Percentiles rank a stretch among this genome's conserved stretches.
Evolutionary conservation across 2,329 filamentous ascomycete genomes (phyloP).

Genomic region (Laburnicola sp.): DNA sequence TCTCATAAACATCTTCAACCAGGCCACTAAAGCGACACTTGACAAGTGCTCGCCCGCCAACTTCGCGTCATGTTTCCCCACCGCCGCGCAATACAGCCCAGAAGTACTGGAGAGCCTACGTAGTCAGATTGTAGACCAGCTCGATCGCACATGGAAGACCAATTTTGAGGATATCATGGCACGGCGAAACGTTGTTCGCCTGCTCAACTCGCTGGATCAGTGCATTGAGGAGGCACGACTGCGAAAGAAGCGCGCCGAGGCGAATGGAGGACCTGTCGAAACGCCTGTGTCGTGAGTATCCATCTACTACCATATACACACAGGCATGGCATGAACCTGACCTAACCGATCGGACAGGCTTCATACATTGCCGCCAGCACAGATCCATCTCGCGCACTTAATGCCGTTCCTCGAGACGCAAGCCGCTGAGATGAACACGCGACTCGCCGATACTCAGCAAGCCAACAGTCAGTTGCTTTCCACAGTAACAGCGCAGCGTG

Average conservation of each 20-base stretch:
- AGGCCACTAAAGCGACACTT: slow-evolving; percentile 62
- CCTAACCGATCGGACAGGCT: slow-evolving; percentile 48
- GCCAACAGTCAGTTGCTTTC: slow-evolving; percentile 59
- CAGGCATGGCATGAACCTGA: too few relatives aligned
- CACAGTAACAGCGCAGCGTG: slow-evolving; percentile 57
- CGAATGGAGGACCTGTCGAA: slow-evolving; percentile 40
- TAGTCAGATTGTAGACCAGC: slow-evolving; percentile 60
- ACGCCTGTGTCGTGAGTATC: slow-evolving; percentile 52
- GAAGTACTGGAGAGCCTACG: slow-evolving; percentile 60
- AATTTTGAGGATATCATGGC: slow-evolving; percentile 65
- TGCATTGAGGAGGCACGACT: slow-evolving; percentile 61
- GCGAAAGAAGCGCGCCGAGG: slow-evolving; percentile 52
- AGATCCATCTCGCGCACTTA: slow-evolving; percentile 62
- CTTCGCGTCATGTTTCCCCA: slow-evolving; percentile 67
- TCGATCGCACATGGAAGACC: slow-evolving; percentile 59
- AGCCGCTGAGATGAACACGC: slow-evolving; percentile 53
- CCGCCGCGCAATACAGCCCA: slow-evolving; percentile 60
- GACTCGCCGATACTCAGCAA: slow-evolving; percentile 54
- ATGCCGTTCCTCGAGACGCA: slow-evolving; percentile 59
- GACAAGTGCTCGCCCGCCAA: slow-evolving; percentile 64
- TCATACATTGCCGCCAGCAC: slow-evolving; percentile 60
- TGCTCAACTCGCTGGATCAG: slow-evolving; percentile 64
- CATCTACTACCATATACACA: not conserved
- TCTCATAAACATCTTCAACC: slow-evolving; percentile 62
- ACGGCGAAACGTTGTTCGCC: slow-evolving; percentile 59